phyloP scores from a whole-genome alignment of 108 stramenopile species.

The Aurantiochytrium sp. region DNA sequence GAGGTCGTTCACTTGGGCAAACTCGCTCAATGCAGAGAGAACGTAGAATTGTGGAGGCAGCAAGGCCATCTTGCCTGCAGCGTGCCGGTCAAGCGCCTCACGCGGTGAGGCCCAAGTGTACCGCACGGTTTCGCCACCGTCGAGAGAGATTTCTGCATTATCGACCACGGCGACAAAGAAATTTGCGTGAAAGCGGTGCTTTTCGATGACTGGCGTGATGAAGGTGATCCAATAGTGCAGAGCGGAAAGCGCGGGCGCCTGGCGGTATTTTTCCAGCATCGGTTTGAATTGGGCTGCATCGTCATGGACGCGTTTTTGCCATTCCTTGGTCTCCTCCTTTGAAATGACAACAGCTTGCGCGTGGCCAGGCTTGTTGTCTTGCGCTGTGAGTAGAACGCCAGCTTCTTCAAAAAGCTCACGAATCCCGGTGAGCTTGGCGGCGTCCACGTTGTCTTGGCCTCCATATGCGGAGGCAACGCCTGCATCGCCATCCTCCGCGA shows the following conservation, averaged over 20 bases:
- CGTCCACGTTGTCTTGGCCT: background rate
- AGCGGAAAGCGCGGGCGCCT: background rate
- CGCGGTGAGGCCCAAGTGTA: background rate
- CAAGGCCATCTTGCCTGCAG: background rate
- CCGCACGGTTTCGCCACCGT: constrained; percentile 1
- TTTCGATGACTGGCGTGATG: background rate
- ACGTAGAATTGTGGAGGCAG: background rate
- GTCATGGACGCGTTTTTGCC: background rate
- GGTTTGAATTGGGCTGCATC: background rate
- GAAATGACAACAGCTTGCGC: background rate
- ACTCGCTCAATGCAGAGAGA: background rate
- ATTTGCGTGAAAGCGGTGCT: background rate
- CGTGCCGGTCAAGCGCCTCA: background rate
- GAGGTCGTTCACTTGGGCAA: background rate
- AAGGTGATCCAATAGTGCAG: constrained; percentile 15
- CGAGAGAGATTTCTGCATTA: background rate
- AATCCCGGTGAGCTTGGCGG: background rate
- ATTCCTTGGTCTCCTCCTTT: background rate
- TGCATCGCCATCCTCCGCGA: background rate
- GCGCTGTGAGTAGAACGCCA: background rate
- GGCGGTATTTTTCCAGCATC: background rate
- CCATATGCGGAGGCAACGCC: background rate
- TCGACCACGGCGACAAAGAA: background rate
- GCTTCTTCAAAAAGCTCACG: constrained; percentile 5
- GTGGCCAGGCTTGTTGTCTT: background rate